phyloP scores from a whole-genome alignment of 2,329 filamentous ascomycete species.

The Penicillium sp. region DNA sequence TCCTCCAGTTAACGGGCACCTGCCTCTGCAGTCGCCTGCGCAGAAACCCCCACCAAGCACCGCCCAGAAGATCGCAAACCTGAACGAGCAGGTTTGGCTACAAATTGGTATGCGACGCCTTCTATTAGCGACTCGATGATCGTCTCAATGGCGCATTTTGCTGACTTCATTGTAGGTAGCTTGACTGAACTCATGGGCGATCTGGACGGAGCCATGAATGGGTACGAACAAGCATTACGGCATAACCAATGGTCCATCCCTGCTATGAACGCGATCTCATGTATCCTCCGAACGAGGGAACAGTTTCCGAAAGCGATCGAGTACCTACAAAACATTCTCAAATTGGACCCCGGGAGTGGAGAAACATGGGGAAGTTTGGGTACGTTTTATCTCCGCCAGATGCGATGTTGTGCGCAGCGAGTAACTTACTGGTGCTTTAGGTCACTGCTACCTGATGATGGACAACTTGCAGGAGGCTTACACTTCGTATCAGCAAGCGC shows the following conservation, averaged over 20 bases:
- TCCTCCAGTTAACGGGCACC: conserved; percentile 56
- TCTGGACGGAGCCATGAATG: conserved; percentile 83
- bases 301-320: conserved; percentile 94
- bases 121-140: neutral
- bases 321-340: conserved; percentile 87
- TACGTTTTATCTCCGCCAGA: conserved; percentile 50
- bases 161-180: conserved; percentile 63
- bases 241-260: conserved; percentile 87
- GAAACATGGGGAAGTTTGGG: conserved; percentile 96
- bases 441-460: conserved; percentile 99
- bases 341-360: conserved; percentile 85
- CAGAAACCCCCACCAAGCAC: conserved; percentile 67
- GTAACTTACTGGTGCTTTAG: conserved; percentile 50
- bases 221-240: conserved; percentile 86
- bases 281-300: conserved; percentile 88
- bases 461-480: conserved; percentile 97
- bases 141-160: neutral
- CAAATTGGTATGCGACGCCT: conserved; percentile 74
- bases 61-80: conserved; percentile 73
- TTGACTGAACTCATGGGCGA: conserved; percentile 87
- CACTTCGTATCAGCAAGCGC: conserved; percentile 90
- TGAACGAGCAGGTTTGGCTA: conserved; percentile 91
- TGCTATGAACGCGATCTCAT: conserved; percentile 92
- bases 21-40: conserved; percentile 57
- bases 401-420: neutral